phyloP scores from a whole-genome alignment of 345 rosid genomes.

The Isatis tinctoria region DNA sequence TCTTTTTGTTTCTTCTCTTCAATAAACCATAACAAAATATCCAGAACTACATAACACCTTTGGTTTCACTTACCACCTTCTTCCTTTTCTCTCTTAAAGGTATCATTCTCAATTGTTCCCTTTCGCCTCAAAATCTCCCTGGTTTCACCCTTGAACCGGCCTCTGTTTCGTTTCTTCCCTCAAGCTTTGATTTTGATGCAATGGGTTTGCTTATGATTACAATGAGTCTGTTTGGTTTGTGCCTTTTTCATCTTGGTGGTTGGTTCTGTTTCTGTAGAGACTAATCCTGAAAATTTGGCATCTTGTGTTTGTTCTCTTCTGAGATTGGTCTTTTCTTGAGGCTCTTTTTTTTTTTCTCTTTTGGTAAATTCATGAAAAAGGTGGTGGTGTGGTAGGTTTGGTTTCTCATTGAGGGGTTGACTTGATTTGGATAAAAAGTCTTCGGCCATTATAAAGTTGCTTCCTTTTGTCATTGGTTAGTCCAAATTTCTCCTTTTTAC shows the following conservation, averaged over 20 bases:
- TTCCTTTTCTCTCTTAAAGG: slow-evolving; percentile 15
- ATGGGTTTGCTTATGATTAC: slow-evolving; percentile 29
- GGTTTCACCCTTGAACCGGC: slow-evolving; percentile 30
- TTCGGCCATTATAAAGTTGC: slow-evolving; percentile 16
- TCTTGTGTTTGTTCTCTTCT: slow-evolving; percentile 23
- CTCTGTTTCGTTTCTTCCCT: slow-evolving; percentile 23
- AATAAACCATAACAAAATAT: neutral
- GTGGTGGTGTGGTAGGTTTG: slow-evolving; percentile 59
- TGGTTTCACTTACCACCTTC: slow-evolving; percentile 33
- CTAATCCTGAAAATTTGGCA: slow-evolving; percentile 20
- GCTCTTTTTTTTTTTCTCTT: slow-evolving; percentile 7
- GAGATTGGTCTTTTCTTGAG: slow-evolving; percentile 25
- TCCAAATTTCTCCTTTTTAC: neutral
- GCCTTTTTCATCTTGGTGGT: neutral
- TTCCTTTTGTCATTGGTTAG: slow-evolving; percentile 5
- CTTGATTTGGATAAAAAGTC: slow-evolving; percentile 40
- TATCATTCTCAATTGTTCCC: slow-evolving; percentile 18
- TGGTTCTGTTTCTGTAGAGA: slow-evolving; percentile 32
- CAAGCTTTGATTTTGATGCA: slow-evolving; percentile 26
- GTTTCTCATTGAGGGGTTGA: slow-evolving; percentile 57
- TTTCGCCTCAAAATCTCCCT: slow-evolving; percentile 8
- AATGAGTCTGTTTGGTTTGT: slow-evolving; percentile 20
- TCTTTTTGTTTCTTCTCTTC: neutral
- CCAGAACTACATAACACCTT: slow-evolving; percentile 18
- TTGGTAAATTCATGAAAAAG: slow-evolving; percentile 50